A percentile compares a stretch with the other conserved stretches of the same genome.
phyloP scores from a whole-genome alignment of 768 basidiomycete species.

The Cystofilobasidium bisporidii region DNA sequence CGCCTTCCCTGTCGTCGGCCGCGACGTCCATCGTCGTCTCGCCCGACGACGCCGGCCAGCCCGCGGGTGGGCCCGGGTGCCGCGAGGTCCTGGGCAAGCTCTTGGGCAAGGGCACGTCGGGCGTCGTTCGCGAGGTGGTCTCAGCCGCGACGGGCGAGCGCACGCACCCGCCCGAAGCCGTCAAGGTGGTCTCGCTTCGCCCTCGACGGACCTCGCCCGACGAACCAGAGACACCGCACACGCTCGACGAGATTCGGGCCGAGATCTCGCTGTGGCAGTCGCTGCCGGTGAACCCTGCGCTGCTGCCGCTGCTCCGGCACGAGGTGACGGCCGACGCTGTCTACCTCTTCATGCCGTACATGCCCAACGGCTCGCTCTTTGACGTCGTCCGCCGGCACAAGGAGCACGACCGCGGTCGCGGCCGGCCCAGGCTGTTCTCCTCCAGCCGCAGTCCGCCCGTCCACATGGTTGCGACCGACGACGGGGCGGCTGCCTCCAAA shows the following conservation, averaged over 20 bases:
- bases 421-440: slow-evolving; percentile 13
- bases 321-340: slow-evolving; percentile 55
- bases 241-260: neutral
- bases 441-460: neutral
- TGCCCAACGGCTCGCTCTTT: slow-evolving; percentile 74
- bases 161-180: slow-evolving; percentile 13
- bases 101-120: slow-evolving; percentile 21
- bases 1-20: neutral
- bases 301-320: slow-evolving; percentile 68
- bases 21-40: slow-evolving; percentile 1
- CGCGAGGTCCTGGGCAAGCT: slow-evolving; percentile 16
- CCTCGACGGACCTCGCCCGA: neutral
- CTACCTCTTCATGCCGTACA: slow-evolving; percentile 72
- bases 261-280: slow-evolving; percentile 20
- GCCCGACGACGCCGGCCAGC: slow-evolving; percentile 14
- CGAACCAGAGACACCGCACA: neutral
- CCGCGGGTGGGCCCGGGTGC: neutral
- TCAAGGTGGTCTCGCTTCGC: slow-evolving; percentile 10
- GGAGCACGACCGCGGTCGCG: slow-evolving; percentile 22
- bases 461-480: neutral
- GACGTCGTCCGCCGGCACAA: slow-evolving; percentile 48
- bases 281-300: slow-evolving; percentile 55
- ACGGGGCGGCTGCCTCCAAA: neutral
- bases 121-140: slow-evolving; percentile 22
- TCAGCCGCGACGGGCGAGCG: neutral